Conservation (phyloP, 2,329 filamentous ascomycete species). For the Diaporthe helianthi region DNA sequence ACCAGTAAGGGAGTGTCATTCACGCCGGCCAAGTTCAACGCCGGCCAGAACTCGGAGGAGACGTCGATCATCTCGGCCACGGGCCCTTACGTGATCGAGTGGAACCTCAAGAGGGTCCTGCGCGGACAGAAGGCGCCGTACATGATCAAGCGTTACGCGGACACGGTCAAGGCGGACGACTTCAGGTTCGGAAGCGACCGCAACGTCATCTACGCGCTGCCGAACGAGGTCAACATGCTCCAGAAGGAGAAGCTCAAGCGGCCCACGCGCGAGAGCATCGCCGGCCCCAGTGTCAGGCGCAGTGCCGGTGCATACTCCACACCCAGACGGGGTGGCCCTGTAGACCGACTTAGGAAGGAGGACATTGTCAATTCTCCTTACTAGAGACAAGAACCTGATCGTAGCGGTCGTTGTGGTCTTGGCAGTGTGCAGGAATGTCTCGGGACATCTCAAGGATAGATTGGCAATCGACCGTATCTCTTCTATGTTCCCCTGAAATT, state of each 20-base stretch:
- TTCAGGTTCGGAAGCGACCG: conserved; percentile 98
- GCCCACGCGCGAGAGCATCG: conserved; percentile 93
- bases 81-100: conserved; percentile 95
- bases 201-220: conserved; percentile 95
- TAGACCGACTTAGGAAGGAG: conserved; percentile 66
- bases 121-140: conserved; percentile 85
- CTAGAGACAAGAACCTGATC: conserved; percentile 41
- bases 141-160: conserved; percentile 93
- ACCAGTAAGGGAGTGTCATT: conserved; percentile 87
- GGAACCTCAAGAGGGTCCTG: conserved; percentile 91
- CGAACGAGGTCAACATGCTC: conserved; percentile 98
- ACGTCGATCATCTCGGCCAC: conserved; percentile 97
- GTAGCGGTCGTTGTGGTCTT: neutral
- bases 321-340: conserved; percentile 24
- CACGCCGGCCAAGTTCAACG: conserved; percentile 93
- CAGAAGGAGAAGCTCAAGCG: conserved; percentile 83
- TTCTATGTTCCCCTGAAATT: neutral
- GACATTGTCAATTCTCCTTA: conserved; percentile 81
- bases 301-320: conserved; percentile 53
- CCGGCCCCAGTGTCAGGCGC: conserved; percentile 61
- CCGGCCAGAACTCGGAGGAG: conserved; percentile 79
- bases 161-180: conserved; percentile 97
- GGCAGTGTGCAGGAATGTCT: neutral
- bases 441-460: no score
- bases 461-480: neutral